Evolutionary conservation across 257 asterid genomes (phyloP).

Genomic region (Gentiana macrophylla): DNA sequence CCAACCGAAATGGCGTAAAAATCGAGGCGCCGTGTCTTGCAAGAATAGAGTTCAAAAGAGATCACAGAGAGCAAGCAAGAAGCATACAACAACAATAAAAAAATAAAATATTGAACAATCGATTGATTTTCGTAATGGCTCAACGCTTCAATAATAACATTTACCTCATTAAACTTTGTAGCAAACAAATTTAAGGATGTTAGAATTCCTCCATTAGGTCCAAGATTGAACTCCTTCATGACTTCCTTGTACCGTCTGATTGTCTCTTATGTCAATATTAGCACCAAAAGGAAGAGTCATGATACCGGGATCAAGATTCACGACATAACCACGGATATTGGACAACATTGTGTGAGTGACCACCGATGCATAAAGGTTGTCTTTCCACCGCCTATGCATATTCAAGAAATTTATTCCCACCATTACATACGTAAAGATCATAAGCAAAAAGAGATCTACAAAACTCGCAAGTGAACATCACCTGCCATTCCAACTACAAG

Average conservation of each 20-base stretch:
- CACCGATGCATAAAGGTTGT: slow-evolving; percentile 79
- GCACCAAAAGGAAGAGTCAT: slow-evolving; percentile 89
- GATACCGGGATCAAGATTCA: slow-evolving; percentile 91
- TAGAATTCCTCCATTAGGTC: slow-evolving; percentile 96
- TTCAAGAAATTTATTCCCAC: slow-evolving; percentile 7
- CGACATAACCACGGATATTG: slow-evolving; percentile 68
- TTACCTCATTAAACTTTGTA: slow-evolving; percentile 88
- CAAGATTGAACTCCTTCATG: slow-evolving; percentile 91
- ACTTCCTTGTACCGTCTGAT: slow-evolving; percentile 93
- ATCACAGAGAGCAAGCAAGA: too few species aligned
- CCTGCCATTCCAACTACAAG: too few species aligned
- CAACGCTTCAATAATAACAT: background rate
- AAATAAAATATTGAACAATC: too few species aligned
- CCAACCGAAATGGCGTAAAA: too few species aligned
- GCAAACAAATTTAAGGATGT: slow-evolving; percentile 87
- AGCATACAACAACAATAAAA: too few species aligned
- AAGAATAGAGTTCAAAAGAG: too few species aligned
- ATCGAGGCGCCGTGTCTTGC: too few species aligned
- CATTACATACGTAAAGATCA: background rate
- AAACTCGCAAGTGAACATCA: too few species aligned
- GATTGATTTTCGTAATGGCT: too few species aligned
- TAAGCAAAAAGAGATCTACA: too few species aligned
- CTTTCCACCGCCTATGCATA: slow-evolving; percentile 73
- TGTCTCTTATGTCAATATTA: slow-evolving; percentile 91
- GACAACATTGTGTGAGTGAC: slow-evolving; percentile 80